phyloP scores from a whole-genome alignment of 169 alveolate species.

The Cryptosporidium sp. region DNA sequence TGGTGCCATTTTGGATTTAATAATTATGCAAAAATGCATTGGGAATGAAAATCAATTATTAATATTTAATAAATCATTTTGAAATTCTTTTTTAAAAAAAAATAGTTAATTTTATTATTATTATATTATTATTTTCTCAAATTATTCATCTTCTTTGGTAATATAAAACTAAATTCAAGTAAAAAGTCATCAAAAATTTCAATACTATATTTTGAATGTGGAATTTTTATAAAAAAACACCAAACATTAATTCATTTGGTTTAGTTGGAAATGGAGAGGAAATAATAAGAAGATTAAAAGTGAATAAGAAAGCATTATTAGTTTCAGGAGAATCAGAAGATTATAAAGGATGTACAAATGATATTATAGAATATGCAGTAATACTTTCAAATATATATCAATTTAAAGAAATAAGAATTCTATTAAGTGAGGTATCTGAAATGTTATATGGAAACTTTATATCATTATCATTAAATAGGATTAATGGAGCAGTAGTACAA shows the following conservation, averaged over 20 bases:
- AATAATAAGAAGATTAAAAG: neutral
- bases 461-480: constrained; percentile 17
- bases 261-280: neutral
- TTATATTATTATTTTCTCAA: neutral
- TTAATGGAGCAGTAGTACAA: constrained; percentile 51
- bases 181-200: too few species aligned
- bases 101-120: too few species aligned
- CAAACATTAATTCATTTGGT: neutral
- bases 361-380: constrained; percentile 58
- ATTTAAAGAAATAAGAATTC: constrained; percentile 58
- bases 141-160: neutral
- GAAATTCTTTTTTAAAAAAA: too few species aligned
- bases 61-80: neutral
- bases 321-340: constrained; percentile 55
- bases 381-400: constrained; percentile 35
- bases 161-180: neutral
- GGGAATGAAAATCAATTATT: neutral
- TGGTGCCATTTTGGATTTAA: constrained; percentile 6
- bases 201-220: constrained; percentile 10
- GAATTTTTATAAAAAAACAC: neutral
- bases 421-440: constrained; percentile 40
- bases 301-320: constrained; percentile 48
- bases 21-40: constrained; percentile 24
- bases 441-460: constrained; percentile 53
- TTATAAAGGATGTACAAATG: constrained; percentile 66